Evolutionary conservation across 1,139 yeast species (phyloP).

Genomic region (Suhomyces atakaporum): DNA sequence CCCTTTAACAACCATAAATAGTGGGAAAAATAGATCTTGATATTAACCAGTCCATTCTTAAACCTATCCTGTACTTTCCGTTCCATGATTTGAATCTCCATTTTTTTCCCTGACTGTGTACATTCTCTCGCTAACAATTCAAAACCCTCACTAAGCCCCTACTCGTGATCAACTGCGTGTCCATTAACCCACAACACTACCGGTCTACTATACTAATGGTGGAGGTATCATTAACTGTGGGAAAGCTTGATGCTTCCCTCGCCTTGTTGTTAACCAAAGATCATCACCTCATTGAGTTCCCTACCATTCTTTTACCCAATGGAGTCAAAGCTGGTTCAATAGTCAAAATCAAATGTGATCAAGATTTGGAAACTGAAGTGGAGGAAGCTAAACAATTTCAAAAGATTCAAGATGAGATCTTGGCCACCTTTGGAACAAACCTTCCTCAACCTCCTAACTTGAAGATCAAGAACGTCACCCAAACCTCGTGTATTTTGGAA

Average conservation of each 20-base stretch:
- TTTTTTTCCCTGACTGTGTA: no score
- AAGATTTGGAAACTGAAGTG: slow-evolving; percentile 69
- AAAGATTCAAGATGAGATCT: slow-evolving; percentile 70
- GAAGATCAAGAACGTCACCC: slow-evolving; percentile 77
- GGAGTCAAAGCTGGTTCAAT: slow-evolving; percentile 95
- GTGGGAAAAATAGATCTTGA: no score
- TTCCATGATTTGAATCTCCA: no score
- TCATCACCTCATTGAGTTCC: slow-evolving; percentile 94
- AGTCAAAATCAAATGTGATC: slow-evolving; percentile 80
- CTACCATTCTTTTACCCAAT: slow-evolving; percentile 86
- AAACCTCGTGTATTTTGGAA: slow-evolving; percentile 90
- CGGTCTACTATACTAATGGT: slow-evolving; percentile 47
- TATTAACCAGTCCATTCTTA: no score
- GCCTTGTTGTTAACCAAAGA: slow-evolving; percentile 88
- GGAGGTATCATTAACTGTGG: slow-evolving; percentile 90
- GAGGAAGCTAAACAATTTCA: slow-evolving; percentile 61
- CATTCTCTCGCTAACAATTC: no score
- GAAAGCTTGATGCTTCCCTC: slow-evolving; percentile 91
- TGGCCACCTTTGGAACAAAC: slow-evolving; percentile 68
- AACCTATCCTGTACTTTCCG: no score
- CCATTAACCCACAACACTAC: slow-evolving; percentile 2
- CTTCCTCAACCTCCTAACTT: slow-evolving; percentile 77
- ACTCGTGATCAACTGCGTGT: no score
- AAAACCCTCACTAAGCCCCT: no score
- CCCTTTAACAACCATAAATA: no score